Percentiles rank a stretch among this genome's conserved stretches.
These are phyloP conservation scores for Solanum piurae DNA, from an alignment of 257 asterid genomes.

Conservation along the genomic window DNA sequence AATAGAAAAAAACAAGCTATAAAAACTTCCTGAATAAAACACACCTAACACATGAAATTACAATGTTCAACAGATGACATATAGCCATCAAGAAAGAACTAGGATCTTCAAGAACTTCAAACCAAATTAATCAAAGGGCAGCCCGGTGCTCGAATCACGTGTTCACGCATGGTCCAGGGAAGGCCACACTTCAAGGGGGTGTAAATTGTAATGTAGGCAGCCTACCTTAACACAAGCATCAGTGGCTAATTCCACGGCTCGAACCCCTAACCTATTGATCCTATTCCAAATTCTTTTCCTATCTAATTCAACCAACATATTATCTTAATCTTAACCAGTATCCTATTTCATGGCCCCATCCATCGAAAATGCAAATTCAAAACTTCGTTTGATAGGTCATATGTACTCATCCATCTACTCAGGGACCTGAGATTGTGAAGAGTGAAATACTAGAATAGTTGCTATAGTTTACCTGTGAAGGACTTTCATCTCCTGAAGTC, in stretches of 20 bases:
- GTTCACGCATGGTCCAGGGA: background rate
- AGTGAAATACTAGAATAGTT: background rate
- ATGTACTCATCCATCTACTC: background rate
- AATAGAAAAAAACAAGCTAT: background rate
- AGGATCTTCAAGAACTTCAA: background rate
- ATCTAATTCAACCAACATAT: background rate
- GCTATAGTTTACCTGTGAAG: conserved; percentile 3
- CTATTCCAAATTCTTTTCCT: background rate
- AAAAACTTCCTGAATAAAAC: background rate
- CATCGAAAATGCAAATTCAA: background rate
- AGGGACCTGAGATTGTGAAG: background rate
- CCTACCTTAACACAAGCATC: background rate
- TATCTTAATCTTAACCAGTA: background rate
- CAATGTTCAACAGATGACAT: background rate
- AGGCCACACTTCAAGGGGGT: background rate
- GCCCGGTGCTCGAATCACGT: background rate
- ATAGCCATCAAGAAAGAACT: background rate
- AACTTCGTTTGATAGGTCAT: background rate
- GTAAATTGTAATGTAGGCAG: background rate
- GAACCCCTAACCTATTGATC: background rate
- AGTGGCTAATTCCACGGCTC: background rate
- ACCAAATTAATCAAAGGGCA: background rate
- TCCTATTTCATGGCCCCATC: background rate
- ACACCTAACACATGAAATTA: background rate
- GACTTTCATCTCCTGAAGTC: conserved; percentile 42